Base-by-base conservation (phyloP, 2,329 filamentous ascomycete species). In the Ilyonectria sp. region DNA sequence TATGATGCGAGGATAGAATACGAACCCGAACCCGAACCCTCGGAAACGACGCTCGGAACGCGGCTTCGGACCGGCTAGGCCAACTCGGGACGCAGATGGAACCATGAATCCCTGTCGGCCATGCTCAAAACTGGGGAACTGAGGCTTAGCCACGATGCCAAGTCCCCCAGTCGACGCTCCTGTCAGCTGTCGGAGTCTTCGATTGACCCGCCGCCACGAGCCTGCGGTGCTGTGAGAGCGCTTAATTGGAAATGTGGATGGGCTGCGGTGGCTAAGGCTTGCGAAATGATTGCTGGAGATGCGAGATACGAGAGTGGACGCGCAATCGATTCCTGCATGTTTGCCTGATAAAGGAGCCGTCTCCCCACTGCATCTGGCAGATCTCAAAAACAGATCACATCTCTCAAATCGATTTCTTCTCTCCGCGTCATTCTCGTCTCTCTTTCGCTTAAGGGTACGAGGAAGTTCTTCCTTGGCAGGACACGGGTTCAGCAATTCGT, bases 41-140 rank as follows among this genome's bases (percentile, higher is more conserved):
- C 74, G 74, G 56, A 69, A 62, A 62, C 23, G 15, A 2, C 2
- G 13, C 35, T 62, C 65, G 69, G 67, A 67, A 50, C 74, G 74
- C 72, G 72, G 74, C 60, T 65, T 75, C 74, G 72, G 54, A 54
- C 13, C 23, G 61, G 65, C 74, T 75, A 75, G 63, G 15, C 63
- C 50, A 1, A 5, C 23, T 29, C 13, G 10, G 63, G 66, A 11
- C 33, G 44, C 17, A 17, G 7, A 53, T 21, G 26, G 35, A 6
- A 33, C 33, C 47, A 33, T 17, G 10, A 15, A 65, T 60, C 69
- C 71, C 55, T 67, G 71, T 47, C 29, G 4, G 26, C 19, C n/a
- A 52, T 7, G 44, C 40, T 19, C 35, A 50, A 40, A 60, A 60
- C 59, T 37, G 62, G 62, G 53, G 47, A 58, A 52, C 21, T 31